Evolutionary conservation across 2,329 filamentous ascomycete genomes (phyloP), one percentile per base, ranked within the genome.

Genomic region (Hymenoscyphus linearis): DNA sequence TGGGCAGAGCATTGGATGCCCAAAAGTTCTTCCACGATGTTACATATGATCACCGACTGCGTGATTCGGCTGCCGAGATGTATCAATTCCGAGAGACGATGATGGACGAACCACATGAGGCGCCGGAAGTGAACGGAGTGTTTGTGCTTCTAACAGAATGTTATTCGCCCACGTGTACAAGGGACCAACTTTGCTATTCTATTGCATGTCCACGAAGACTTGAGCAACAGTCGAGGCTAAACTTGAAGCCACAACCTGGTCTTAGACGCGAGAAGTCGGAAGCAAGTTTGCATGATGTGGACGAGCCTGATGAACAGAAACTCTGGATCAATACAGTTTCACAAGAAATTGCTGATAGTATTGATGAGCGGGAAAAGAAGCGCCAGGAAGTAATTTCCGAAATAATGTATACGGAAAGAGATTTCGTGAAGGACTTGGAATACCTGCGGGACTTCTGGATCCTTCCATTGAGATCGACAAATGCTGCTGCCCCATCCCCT

Each of bases 1-100:
- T 99, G 16, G 95, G 95, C 64, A 85, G 95, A 72, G 92, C 95
- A 50, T 79, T 99, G 63, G 95, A 99, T 76, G 95, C 95, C 26
- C 95, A 99, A 73, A 98, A 98, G 74, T 97, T 96, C 78, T 99
- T 99, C 74, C 95, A 99, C 78, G 95, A 99, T 80, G 95, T 98
- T 57, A 97, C 93, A 0, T 99, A 99, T 75, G 93, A 97, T 70
- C 95, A 99, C 75, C 85, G 95, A 55, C 79, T 99, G 70, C 89
- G 95, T 75, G 95, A 99, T 75, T 96, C 93, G n/a, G 85, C 88
- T 47, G 89, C 88, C 57, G 95, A 99, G 76, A 90, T 99, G 75
- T 99, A 98, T 75, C 93, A 98, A 73, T 99, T 99, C 76, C 87
- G 90, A 68, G 93, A 98, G 77, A 96, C 88, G 2, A 82, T 98